Base-by-base conservation (phyloP, 768 basidiomycete genomes). In the Pisolithus marmoratus region DNA sequence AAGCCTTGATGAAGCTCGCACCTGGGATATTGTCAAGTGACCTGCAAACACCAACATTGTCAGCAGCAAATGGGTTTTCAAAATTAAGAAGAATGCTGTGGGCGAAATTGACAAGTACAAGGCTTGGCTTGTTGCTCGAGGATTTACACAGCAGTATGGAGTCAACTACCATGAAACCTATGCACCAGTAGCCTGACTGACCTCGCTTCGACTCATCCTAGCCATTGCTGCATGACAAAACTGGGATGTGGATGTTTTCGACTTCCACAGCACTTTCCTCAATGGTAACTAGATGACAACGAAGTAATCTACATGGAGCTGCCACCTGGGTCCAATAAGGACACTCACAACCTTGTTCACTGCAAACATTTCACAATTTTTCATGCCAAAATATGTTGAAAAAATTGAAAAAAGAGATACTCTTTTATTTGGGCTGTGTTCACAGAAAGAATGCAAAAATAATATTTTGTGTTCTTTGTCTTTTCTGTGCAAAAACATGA, bases 51-150 rank as follows among this genome's bases (percentile, higher is more conserved):
- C n/a, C n/a, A n/a, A n/a, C n/a, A n/a, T n/a, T n/a, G n/a, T n/a
- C n/a, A n/a, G n/a, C n/a, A n/a, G n/a, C 2, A 64, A 68, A 17
- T 78, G 72, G 72, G 72, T 78, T 15, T 79, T 70, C 55, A 60
- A 58, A 26, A 55, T 66, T n/a, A 81, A 81, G 59, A 50, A 60
- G 36, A 70, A 77, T 48, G 55, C 61, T 1, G 38, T 55, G 1
- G 74, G 76, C 15, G 44, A 58, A 0, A 61, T 77, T 24, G 49
- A 55, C 2, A 58, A 63, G 7, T 50, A 59, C n/a, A 59, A 56
- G 27, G 50, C 36, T 7, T 17, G 15, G 19, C 17, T 49, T 2
- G 37, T 44, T 3, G 44, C 54, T 0, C 12, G 19, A n/a, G 51
- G 54, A 9, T 46, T 47, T 14, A 23, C 2, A 0, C 51, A 53